These are phyloP conservation scores for Oryza rufipogon DNA, from an alignment of 176 grass and related monocot species.

Conservation along the genomic window DNA sequence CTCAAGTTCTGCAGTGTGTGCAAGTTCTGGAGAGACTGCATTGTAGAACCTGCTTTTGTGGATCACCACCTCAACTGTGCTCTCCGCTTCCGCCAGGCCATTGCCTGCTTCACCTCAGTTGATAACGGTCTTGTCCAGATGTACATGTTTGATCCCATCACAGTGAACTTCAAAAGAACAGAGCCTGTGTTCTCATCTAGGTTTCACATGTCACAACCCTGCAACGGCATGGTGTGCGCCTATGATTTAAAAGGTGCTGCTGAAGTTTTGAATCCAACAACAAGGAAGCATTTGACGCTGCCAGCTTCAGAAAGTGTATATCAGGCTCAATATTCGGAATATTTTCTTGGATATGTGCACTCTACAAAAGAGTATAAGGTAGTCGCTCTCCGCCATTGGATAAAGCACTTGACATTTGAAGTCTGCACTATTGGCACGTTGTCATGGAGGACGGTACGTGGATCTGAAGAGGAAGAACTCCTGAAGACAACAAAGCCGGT, in stretches of 20 bases:
- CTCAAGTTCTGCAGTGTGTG: constrained; percentile 39
- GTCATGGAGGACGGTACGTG: constrained; percentile 41
- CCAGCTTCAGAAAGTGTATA: constrained; percentile 31
- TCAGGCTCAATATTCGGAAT: constrained; percentile 42
- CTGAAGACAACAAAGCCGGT: constrained; percentile 45
- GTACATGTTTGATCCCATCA: constrained; percentile 52
- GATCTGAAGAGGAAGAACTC: constrained; percentile 36
- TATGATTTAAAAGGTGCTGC: constrained; percentile 47
- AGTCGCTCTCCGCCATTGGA: constrained; percentile 35
- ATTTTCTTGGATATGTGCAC: constrained; percentile 54
- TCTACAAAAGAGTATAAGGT: constrained; percentile 55
- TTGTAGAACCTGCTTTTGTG: constrained; percentile 45
- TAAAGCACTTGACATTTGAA: constrained; percentile 51
- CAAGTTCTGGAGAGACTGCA: constrained; percentile 52
- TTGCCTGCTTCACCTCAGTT: constrained; percentile 56
- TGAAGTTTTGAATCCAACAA: constrained; percentile 59
- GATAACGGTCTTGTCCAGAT: constrained; percentile 42
- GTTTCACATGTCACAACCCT: constrained; percentile 53
- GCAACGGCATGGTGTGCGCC: constrained; percentile 46
- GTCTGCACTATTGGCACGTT: constrained; percentile 40
- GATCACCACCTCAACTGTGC: constrained; percentile 42
- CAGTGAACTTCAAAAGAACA: constrained; percentile 43
- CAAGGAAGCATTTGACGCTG: constrained; percentile 37
- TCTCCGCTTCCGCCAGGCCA: constrained; percentile 38
- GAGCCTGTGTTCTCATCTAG: constrained; percentile 48